Conservation (phyloP, 345 rosid genomes). For the Eutrema heterophyllum region DNA sequence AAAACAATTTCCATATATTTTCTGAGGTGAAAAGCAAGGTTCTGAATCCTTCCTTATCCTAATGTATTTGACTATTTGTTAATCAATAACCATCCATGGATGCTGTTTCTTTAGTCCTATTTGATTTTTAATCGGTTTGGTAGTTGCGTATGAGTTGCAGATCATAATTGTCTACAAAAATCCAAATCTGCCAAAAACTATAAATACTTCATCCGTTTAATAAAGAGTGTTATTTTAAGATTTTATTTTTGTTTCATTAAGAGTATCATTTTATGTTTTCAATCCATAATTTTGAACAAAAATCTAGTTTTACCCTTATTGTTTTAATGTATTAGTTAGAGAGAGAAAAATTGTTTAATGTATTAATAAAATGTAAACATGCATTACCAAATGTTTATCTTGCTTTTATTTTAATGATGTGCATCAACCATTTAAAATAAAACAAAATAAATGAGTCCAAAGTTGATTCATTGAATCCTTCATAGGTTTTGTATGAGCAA, state of each 20-base stretch:
- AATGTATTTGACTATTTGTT: background rate
- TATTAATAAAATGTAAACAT: too few species aligned
- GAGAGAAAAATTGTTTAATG: too few species aligned
- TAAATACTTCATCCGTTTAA: too few species aligned
- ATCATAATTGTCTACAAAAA: background rate
- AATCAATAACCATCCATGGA: background rate
- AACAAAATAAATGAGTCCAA: background rate
- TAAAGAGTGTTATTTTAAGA: too few species aligned
- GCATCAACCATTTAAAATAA: background rate
- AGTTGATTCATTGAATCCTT: background rate
- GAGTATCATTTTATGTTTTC: too few species aligned
- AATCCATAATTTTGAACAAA: too few species aligned
- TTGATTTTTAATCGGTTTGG: too few species aligned
- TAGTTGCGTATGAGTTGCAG: background rate
- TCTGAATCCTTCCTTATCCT: background rate
- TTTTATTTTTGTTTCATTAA: too few species aligned
- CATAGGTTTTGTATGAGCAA: background rate
- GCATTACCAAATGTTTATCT: background rate
- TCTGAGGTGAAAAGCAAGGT: background rate
- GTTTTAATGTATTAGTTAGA: too few species aligned
- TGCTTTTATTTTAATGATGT: background rate
- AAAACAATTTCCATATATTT: too few species aligned
- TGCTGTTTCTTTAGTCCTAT: background rate
- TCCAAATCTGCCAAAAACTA: constrained; percentile 1
- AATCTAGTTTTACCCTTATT: too few species aligned